A percentile compares a stretch with the other conserved stretches of the same genome.
Conservation (phyloP, 305 asterid genomes). For the Euphrasia arctica region DNA sequence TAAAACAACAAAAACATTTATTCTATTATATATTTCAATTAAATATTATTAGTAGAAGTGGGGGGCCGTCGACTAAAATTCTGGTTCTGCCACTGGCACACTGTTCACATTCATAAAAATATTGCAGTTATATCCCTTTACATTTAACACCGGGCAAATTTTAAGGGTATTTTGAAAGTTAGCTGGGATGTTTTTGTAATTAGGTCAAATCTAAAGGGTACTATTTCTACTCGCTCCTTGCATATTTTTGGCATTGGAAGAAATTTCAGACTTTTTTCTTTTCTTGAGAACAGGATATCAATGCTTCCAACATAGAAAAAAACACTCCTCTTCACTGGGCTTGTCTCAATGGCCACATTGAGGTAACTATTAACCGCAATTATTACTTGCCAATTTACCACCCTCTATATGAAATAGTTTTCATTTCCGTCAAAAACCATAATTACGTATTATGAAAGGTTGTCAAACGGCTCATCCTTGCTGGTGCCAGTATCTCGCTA, state of each 20-base stretch:
- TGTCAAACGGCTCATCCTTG: conserved; percentile 63
- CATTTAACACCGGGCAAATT: no score
- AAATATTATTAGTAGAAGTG: no score
- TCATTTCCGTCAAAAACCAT: conserved; percentile 1
- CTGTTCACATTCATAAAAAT: no score
- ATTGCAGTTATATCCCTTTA: no score
- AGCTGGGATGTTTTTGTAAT: no score
- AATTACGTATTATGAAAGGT: conserved; percentile 38
- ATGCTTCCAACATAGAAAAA: conserved; percentile 70
- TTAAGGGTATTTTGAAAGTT: no score
- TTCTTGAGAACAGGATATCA: conserved; percentile 60
- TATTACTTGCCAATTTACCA: not conserved
- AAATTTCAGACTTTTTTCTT: conserved; percentile 15
- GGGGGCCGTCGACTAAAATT: no score
- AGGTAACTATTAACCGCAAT: conserved; percentile 40
- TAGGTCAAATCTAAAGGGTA: no score
- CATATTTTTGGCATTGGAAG: not conserved
- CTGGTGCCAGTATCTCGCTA: conserved; percentile 65
- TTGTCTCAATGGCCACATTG: conserved; percentile 78
- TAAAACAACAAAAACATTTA: no score
- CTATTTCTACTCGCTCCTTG: not conserved
- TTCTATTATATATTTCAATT: no score
- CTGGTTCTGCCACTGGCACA: no score
- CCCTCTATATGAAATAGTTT: not conserved
- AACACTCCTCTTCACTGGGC: conserved; percentile 98